Evolutionary conservation across 2,329 filamentous ascomycete species (phyloP), one percentile per base, ranked within the genome.

Genomic region (Aspergillus jensenii): DNA sequence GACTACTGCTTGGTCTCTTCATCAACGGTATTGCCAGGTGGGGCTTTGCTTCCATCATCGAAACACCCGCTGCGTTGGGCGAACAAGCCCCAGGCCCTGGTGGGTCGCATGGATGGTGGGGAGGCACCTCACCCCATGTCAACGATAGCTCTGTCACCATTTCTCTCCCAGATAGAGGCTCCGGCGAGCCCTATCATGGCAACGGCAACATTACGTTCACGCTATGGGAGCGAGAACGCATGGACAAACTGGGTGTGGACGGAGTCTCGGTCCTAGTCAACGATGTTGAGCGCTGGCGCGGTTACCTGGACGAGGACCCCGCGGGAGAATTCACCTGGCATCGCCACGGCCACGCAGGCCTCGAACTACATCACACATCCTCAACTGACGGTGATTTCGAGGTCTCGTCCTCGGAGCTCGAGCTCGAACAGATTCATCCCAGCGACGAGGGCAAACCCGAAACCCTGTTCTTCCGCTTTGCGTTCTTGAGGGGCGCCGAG

Each of bases 1-100:
- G 95, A 11, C 79, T 99, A 2, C 81, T 99, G 0, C 79, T 98
- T 7, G 95, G 95, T 0, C 82, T 98, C 0, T 98, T 97, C 74
- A 88, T 97, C 76, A 97, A 97, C 71, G 93, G 95, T 52, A 87
- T 96, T 59, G 93, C 93, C 4, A 84, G 93, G 44, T 98, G 95
- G 95, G 93, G 93, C 0, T 99, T 96, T 72, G 93, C 91, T 61
- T 84, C 89, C 1, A 86, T 99, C 47, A 83, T 99, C 15, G 88
- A 99, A 75, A 98, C 95, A 0, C 85, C 90, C 0, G 82, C 76
- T 0, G 86, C 87, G 1, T 77, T 99, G 23, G 81, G 84, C 9
- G 80, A 82, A 75, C 47, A 79, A 68, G 56, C 71, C 68, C 48
- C 75, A 75, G 52, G 82, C 7, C 74, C 79, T 14, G 69, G 73